These are phyloP conservation scores for Conringia planisiliqua DNA, from an alignment of 345 rosid species.

Conservation along the genomic window DNA sequence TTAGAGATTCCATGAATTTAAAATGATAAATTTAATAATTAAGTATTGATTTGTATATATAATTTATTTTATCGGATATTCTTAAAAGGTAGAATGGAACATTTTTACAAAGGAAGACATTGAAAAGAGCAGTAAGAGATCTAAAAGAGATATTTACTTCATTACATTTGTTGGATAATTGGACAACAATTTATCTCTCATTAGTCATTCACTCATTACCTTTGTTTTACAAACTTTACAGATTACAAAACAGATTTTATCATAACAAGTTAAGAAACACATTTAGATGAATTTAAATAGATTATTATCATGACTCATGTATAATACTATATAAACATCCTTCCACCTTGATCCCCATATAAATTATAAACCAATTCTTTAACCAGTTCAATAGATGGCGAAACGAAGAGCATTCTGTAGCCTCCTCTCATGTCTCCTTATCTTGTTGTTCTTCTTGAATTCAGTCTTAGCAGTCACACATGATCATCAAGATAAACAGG, in stretches of 20 bases:
- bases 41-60: too few relatives aligned
- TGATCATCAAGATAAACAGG: constrained; percentile 15
- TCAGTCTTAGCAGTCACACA: constrained; percentile 1
- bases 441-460: background rate
- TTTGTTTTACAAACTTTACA: background rate
- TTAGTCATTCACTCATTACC: background rate
- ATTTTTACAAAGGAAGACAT: too few relatives aligned
- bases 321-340: background rate
- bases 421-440: constrained; percentile 6
- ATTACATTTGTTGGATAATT: background rate
- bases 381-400: background rate
- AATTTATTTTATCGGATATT: too few relatives aligned
- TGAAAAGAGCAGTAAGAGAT: too few relatives aligned
- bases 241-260: background rate
- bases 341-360: background rate
- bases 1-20: background rate
- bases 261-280: background rate
- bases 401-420: background rate
- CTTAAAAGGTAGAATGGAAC: too few relatives aligned
- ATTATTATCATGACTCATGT: background rate
- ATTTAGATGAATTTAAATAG: background rate
- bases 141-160: background rate
- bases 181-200: background rate
- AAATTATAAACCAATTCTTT: background rate
- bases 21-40: background rate